Base-by-base conservation (phyloP, 371 early-diverging fungal species). In the Nosema granulosis region DNA sequence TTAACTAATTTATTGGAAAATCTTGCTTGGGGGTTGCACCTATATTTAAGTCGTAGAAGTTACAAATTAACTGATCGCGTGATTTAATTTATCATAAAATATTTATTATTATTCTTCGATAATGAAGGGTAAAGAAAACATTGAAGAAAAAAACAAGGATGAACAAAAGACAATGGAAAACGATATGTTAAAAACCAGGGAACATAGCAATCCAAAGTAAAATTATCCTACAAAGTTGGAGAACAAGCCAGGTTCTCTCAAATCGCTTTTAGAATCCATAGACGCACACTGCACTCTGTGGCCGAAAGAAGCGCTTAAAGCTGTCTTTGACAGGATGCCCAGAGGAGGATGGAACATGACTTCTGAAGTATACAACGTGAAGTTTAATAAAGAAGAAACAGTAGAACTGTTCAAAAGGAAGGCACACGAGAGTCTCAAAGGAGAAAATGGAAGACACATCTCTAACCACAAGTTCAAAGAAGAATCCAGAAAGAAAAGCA, bases 371-470 rank as follows among this genome's bases (percentile, higher is more conserved):
- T 54, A 4, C 22, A 18, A 22, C 54, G 22, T 18, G n/a, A 54
- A 54, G 22, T 54, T 54, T 54, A 11, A 54, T 54, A 22, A n/a
- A 18, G 3, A 9, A 22, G 22, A 18, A 18, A 54, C 54, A 3
- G 22, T 54, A 22, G 54, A 54, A 54, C n/a, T 54, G 20, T 54
- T 54, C 22, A 54, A 54, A 54, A 54, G 22, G 22, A 54, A 22
- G 22, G 54, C 54, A 54, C 54, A 54, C 22, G 54, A 54, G n/a
- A 54, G 22, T 54, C 54, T 54, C 4, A 54, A 54, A 22, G 22
- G 22, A 18, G 4, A n/a, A 54, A 43, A 43, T n/a, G n/a, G n/a
- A n/a, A n/a, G n/a, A n/a, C n/a, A n/a, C n/a, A n/a, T n/a, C n/a
- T n/a, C n/a, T n/a, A n/a, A n/a, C n/a, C n/a, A n/a, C n/a, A n/a